Percentiles rank a stretch among this genome's conserved stretches.
These are phyloP conservation scores for Colletotrichum magnum DNA, from an alignment of 2,329 filamentous ascomycete species.

Conservation along the genomic window DNA sequence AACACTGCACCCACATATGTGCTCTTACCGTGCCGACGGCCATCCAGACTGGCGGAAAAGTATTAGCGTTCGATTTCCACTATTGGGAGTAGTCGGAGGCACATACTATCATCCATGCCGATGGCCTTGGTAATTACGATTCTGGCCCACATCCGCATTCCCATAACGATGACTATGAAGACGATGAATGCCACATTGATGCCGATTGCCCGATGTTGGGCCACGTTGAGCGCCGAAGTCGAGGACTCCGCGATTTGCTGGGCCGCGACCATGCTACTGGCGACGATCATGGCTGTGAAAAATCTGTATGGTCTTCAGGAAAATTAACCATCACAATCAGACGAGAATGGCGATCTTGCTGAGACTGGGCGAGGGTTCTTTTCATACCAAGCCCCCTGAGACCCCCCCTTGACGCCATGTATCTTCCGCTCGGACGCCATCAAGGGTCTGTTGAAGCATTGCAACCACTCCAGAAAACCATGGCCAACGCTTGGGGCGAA, in stretches of 20 bases:
- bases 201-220: slow-evolving; percentile 6
- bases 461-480: not conserved
- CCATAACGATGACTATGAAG: slow-evolving; percentile 16
- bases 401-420: not conserved
- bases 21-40: slow-evolving; percentile 9
- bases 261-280: not conserved
- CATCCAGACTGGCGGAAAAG: slow-evolving; percentile 5
- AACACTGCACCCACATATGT: not conserved
- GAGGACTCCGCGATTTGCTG: not conserved
- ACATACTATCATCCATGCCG: slow-evolving; percentile 16
- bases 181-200: slow-evolving; percentile 25
- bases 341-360: not conserved
- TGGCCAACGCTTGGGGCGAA: no score
- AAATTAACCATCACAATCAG: not conserved
- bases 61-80: not conserved
- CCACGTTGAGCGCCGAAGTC: not conserved
- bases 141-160: slow-evolving; percentile 17
- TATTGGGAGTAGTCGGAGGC: not conserved
- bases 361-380: not conserved
- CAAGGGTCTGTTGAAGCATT: not conserved
- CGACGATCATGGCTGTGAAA: not conserved
- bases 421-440: not conserved
- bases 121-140: slow-evolving; percentile 20
- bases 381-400: not conserved
- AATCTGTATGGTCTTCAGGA: not conserved